These are phyloP conservation scores for Pseudogymnoascus pannorum DNA, from an alignment of 2,329 filamentous ascomycete genomes.

Conservation along the genomic window DNA sequence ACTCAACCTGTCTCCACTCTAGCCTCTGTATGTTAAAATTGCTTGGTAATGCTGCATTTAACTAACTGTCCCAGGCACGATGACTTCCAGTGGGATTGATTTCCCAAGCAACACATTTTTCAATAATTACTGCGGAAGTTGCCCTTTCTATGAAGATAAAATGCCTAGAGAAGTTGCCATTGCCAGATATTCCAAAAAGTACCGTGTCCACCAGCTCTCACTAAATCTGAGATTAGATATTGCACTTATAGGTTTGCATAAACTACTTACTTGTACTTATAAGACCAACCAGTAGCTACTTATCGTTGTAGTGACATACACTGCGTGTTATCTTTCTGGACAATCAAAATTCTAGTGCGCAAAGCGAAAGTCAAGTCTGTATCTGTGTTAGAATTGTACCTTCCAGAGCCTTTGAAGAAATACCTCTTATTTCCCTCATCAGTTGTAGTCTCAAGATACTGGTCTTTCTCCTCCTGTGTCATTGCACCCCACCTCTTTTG, in stretches of 20 bases:
- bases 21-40: neutral
- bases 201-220: neutral
- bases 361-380: conserved; percentile 12
- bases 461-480: conserved; percentile 37
- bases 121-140: neutral
- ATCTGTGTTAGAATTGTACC: neutral
- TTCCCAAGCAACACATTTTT: neutral
- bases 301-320: no score
- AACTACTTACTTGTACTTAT: no score
- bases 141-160: neutral
- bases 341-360: conserved; percentile 11
- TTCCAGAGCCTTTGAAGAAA: neutral
- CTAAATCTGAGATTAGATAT: neutral
- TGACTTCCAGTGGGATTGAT: neutral
- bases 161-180: neutral
- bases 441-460: conserved; percentile 37
- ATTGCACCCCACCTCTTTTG: conserved; percentile 37
- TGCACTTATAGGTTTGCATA: no score
- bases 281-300: no score
- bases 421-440: conserved; percentile 35
- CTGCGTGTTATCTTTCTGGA: no score
- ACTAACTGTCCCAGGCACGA: neutral
- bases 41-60: neutral
- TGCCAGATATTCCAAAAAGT: neutral
- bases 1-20: neutral